phyloP scores from a whole-genome alignment of 768 basidiomycete species.

The Mycena vitilis region DNA sequence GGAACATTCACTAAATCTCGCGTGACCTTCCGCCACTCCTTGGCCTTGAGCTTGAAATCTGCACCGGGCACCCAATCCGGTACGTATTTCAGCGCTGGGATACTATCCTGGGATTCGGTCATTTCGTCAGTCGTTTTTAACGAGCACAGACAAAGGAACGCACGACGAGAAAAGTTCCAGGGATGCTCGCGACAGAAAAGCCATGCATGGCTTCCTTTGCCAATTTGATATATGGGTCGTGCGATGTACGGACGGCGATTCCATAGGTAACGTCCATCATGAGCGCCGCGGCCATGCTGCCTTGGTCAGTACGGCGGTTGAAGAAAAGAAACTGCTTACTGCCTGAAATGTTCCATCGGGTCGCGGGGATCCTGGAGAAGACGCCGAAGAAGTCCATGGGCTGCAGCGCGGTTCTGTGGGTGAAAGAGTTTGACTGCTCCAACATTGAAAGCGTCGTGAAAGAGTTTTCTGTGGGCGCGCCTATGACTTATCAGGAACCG shows the following conservation, averaged over 20 bases:
- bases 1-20: constrained; percentile 52
- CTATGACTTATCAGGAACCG: constrained; percentile 17
- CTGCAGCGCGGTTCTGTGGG: constrained; percentile 38
- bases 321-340: constrained; percentile 33
- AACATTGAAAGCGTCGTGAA: constrained; percentile 42
- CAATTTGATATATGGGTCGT: constrained; percentile 43
- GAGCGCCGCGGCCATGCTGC: constrained; percentile 41
- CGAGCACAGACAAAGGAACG: constrained; percentile 9
- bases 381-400: constrained; percentile 39
- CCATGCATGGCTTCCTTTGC: constrained; percentile 42
- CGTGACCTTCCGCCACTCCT: constrained; percentile 44
- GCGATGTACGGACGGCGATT: constrained; percentile 36
- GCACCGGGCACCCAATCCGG: constrained; percentile 59
- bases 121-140: background rate
- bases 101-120: constrained; percentile 1
- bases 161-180: constrained; percentile 47
- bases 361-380: constrained; percentile 40
- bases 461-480: constrained; percentile 41
- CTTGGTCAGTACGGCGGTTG: background rate
- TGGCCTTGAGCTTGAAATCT: constrained; percentile 54
- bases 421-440: constrained; percentile 37
- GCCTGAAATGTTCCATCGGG: constrained; percentile 42
- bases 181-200: constrained; percentile 38
- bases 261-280: constrained; percentile 43
- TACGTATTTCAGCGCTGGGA: constrained; percentile 39